Evolutionary conservation across 352 stramenopile species (phyloP).

Genomic region (Pythium phragmitis): DNA sequence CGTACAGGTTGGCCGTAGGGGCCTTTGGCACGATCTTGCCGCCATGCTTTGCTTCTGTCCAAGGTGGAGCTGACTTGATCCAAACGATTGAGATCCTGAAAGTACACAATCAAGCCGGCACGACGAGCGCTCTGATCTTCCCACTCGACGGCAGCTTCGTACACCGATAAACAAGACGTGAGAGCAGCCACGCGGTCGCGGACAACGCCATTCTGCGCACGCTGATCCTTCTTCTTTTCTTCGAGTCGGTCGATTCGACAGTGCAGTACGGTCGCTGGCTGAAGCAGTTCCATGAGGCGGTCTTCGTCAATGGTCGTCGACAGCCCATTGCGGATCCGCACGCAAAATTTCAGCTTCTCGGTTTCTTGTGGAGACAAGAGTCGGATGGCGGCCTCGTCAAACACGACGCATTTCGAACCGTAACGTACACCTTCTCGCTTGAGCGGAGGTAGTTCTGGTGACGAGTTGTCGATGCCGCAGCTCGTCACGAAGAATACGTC

Average conservation of each 20-base stretch:
- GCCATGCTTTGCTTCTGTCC: background rate
- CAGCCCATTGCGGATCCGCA: constrained; percentile 14
- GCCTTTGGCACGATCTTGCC: constrained; percentile 7
- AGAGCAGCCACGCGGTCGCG: background rate
- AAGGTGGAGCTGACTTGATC: background rate
- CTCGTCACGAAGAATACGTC: background rate
- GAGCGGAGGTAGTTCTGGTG: constrained; percentile 8
- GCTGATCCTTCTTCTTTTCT: background rate
- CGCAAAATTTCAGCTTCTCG: constrained; percentile 1
- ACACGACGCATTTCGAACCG: background rate
- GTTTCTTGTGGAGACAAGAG: background rate
- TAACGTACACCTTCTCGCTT: background rate
- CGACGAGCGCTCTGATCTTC: constrained; percentile 4
- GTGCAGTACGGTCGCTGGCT: background rate
- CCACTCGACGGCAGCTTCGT: constrained; percentile 6
- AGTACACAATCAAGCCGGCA: constrained; percentile 17
- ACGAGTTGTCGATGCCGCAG: background rate
- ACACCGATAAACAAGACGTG: background rate
- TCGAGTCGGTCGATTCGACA: background rate
- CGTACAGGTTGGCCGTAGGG: constrained; percentile 23
- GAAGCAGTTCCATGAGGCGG: constrained; percentile 5
- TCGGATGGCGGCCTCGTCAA: constrained; percentile 5
- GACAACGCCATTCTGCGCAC: background rate
- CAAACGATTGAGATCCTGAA: constrained; percentile 1
- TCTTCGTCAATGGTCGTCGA: constrained; percentile 2